Evolutionary conservation across 805 yeast species (phyloP).

Genomic region (Metschnikowia borealis): DNA sequence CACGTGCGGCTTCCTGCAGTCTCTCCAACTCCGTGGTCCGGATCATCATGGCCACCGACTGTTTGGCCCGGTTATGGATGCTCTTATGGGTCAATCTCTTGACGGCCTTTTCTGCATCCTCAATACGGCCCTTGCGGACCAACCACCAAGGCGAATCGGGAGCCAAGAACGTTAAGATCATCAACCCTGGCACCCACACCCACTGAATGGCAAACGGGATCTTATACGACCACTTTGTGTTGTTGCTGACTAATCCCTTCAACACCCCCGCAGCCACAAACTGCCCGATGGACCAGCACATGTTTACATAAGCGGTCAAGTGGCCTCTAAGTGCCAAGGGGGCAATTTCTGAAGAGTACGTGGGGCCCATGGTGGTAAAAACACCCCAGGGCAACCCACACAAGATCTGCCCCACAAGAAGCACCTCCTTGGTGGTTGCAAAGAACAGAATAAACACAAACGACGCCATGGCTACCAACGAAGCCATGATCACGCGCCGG

Average conservation of each 20-base stretch:
- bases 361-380: conserved; percentile 47
- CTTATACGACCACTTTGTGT: conserved; percentile 38
- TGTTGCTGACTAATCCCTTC: conserved; percentile 28
- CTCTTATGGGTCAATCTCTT: conserved; percentile 12
- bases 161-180: conserved; percentile 40
- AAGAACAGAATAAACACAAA: conserved; percentile 47
- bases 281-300: conserved; percentile 58
- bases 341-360: conserved; percentile 55
- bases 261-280: conserved; percentile 50
- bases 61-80: conserved; percentile 16
- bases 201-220: conserved; percentile 60
- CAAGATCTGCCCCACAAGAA: conserved; percentile 41
- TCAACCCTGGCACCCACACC: conserved; percentile 53
- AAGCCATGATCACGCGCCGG: conserved; percentile 29
- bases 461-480: conserved; percentile 25
- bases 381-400: conserved; percentile 53
- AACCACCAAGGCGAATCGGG: conserved; percentile 63
- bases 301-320: conserved; percentile 46
- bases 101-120: conserved; percentile 37
- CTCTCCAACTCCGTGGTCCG: conserved; percentile 29
- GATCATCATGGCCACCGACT: conserved; percentile 22
- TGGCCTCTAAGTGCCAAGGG: conserved; percentile 49
- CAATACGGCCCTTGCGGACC: conserved; percentile 36
- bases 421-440: conserved; percentile 35
- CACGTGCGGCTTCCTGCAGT: conserved; percentile 26